Evolutionary conservation across 192 early-diverging fungal genomes (phyloP).

Genomic region (Haplosporangium gracile): DNA sequence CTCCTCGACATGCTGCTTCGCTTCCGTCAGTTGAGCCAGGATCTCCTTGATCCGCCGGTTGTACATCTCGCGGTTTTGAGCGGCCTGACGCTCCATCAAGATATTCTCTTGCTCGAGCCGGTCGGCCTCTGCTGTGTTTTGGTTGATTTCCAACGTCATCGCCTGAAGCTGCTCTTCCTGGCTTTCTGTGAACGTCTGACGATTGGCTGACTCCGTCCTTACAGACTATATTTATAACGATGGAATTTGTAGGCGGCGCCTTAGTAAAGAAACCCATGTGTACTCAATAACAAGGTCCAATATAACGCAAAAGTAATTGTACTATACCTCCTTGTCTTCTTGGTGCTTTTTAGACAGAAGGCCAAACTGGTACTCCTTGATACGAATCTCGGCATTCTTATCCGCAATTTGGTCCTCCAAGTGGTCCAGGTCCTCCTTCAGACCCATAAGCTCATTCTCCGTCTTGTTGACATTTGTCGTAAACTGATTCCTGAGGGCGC

Average conservation of each 20-base stretch:
- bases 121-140: constrained; percentile 29
- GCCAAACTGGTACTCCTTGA: constrained; percentile 27
- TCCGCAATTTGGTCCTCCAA: constrained; percentile 41
- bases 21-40: constrained; percentile 13
- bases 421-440: constrained; percentile 35
- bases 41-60: constrained; percentile 24
- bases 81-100: constrained; percentile 38
- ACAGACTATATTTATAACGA: constrained; percentile 13
- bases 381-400: constrained; percentile 8
- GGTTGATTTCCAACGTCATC: constrained; percentile 25
- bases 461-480: constrained; percentile 25
- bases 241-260: neutral
- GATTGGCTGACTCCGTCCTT: constrained; percentile 17
- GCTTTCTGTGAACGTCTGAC: constrained; percentile 23
- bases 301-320: neutral
- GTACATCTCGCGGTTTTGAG: constrained; percentile 22
- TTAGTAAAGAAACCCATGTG: neutral
- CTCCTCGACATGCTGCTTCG: constrained; percentile 49
- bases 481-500: constrained; percentile 36
- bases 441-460: constrained; percentile 10
- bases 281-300: neutral
- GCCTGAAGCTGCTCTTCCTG: constrained; percentile 28
- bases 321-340: constrained; percentile 49
- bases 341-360: constrained; percentile 33
- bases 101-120: constrained; percentile 34